Evolutionary conservation across 1,284 basidiomycete genomes (phyloP).

Genomic region (Prillingera fragicola): DNA sequence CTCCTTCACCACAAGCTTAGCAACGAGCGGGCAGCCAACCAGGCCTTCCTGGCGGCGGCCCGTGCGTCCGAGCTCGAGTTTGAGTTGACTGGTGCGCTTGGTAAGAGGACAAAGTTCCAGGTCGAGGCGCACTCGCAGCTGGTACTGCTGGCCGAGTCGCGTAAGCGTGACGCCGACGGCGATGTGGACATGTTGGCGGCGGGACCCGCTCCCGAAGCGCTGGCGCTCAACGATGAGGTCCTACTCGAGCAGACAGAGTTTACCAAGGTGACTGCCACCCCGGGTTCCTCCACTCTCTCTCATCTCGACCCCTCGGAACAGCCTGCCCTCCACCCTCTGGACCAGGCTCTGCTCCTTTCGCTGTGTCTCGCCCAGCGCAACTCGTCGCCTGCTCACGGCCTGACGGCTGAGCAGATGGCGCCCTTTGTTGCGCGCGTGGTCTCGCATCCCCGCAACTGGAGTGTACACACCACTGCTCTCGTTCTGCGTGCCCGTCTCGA

Average conservation of each 20-base stretch:
- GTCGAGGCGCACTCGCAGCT: slow-evolving; percentile 79
- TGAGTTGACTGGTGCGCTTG: slow-evolving; percentile 86
- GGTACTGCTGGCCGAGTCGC: slow-evolving; percentile 85
- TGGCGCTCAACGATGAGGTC: slow-evolving; percentile 90
- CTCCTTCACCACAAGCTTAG: slow-evolving; percentile 65
- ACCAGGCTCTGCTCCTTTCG: slow-evolving; percentile 82
- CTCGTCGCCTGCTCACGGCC: slow-evolving; percentile 74
- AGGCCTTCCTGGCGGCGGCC: slow-evolving; percentile 74
- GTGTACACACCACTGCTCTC: slow-evolving; percentile 87
- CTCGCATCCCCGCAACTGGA: slow-evolving; percentile 83
- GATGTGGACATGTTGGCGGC: slow-evolving; percentile 20
- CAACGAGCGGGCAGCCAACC: slow-evolving; percentile 72
- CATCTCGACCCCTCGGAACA: slow-evolving; percentile 78
- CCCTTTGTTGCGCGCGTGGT: slow-evolving; percentile 83
- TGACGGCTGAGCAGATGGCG: slow-evolving; percentile 82
- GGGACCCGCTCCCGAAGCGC: slow-evolving; percentile 62
- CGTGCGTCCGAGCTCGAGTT: slow-evolving; percentile 74
- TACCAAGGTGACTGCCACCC: slow-evolving; percentile 50
- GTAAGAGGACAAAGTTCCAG: slow-evolving; percentile 93
- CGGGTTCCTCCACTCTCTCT: slow-evolving; percentile 46
- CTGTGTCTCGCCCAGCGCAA: slow-evolving; percentile 86
- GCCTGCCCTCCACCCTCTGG: slow-evolving; percentile 78
- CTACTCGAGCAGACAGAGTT: slow-evolving; percentile 91
- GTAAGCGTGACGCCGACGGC: slow-evolving; percentile 49
- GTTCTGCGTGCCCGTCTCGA: slow-evolving; percentile 84